These are phyloP conservation scores for Mimosa pudica DNA, from an alignment of 306 rosid genomes.

Conservation along the genomic window DNA sequence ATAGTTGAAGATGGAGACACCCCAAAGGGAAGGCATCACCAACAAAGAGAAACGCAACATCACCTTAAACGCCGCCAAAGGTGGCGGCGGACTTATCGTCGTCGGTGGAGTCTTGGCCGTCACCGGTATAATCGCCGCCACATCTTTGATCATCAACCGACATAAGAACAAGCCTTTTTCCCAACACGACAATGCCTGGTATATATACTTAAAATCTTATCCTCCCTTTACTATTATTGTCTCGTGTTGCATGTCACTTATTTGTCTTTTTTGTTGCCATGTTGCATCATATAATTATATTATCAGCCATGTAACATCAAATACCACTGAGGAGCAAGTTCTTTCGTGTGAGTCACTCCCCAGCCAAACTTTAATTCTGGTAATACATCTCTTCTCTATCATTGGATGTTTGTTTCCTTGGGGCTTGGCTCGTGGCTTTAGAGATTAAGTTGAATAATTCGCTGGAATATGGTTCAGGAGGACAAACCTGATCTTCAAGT, in stretches of 20 bases:
- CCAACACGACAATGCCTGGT: constrained; percentile 17
- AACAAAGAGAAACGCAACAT: background rate
- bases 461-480: constrained; percentile 33
- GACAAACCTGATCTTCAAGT: constrained; percentile 32
- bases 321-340: constrained; percentile 7
- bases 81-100: constrained; percentile 32
- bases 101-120: constrained; percentile 47
- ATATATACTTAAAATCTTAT: background rate
- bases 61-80: background rate
- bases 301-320: background rate
- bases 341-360: constrained; percentile 29
- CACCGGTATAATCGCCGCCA: constrained; percentile 35
- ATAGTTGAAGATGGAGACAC: constrained; percentile 12
- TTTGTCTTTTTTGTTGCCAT: background rate
- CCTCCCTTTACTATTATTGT: background rate
- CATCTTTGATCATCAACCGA: constrained; percentile 29
- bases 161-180: constrained; percentile 9
- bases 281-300: background rate
- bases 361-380: constrained; percentile 33
- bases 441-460: background rate
- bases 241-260: constrained; percentile 2
- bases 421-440: constrained; percentile 4
- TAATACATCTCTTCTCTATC: constrained; percentile 15
- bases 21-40: constrained; percentile 7
- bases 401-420: background rate